phyloP scores from a whole-genome alignment of 2,329 filamentous ascomycete genomes.

The Penicillium frequentans region DNA sequence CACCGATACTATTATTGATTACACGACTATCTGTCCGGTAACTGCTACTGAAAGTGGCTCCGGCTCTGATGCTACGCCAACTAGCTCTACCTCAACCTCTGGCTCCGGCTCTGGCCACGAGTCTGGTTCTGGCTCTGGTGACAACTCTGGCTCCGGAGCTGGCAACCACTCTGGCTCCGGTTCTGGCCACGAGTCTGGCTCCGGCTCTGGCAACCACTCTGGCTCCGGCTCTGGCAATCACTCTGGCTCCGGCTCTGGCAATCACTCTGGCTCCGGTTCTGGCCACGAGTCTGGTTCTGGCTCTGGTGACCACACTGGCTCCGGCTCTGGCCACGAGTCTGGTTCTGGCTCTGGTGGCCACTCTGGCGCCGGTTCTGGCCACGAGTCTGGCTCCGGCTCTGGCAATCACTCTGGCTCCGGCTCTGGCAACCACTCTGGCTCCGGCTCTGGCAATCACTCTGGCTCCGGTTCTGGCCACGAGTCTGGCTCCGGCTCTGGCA shows the following conservation, averaged over 20 bases:
- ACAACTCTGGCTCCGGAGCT: not conserved
- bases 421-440: not conserved
- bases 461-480: too few relatives aligned
- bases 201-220: not conserved
- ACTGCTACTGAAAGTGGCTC: too few relatives aligned
- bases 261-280: not conserved
- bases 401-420: too few relatives aligned
- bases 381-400: not conserved
- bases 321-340: not conserved
- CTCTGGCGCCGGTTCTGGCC: not conserved
- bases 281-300: too few relatives aligned
- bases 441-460: too few relatives aligned
- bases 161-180: not conserved
- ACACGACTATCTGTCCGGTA: too few relatives aligned
- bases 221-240: not conserved
- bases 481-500: not conserved
- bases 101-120: not conserved
- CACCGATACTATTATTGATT: too few relatives aligned
- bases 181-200: not conserved
- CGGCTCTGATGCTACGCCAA: not conserved
- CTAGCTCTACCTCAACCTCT: too few relatives aligned
- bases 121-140: not conserved
- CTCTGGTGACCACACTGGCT: not conserved
- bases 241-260: not conserved
- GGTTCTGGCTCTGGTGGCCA: not conserved